Evolutionary conservation across 176 grass and related monocot species (phyloP).

Genomic region (Alloteropsis semialata): DNA sequence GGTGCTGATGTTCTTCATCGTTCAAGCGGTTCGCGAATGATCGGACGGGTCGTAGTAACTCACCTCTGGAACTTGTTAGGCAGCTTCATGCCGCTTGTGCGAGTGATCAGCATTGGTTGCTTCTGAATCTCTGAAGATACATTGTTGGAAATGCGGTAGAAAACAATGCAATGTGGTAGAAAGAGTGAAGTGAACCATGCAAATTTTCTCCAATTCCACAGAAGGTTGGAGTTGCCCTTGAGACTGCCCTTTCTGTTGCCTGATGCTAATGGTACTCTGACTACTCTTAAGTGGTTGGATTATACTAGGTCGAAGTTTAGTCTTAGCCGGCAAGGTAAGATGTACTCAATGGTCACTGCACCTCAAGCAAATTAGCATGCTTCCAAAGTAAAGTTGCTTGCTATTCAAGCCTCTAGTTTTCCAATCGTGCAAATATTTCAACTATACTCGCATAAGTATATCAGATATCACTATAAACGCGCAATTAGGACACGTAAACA

Average conservation of each 20-base stretch:
- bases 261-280: background rate
- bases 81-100: constrained; percentile 5
- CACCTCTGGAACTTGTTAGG: constrained; percentile 24
- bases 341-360: too few species aligned
- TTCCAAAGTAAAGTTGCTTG: background rate
- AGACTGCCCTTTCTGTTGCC: background rate
- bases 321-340: constrained; percentile 5
- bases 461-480: background rate
- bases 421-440: background rate
- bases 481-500: background rate
- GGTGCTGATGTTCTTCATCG: background rate
- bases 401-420: background rate
- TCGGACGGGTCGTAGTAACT: background rate
- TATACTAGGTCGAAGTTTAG: background rate
- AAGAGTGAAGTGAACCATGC: background rate
- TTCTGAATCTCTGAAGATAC: background rate
- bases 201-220: background rate
- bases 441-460: background rate
- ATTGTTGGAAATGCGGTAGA: constrained; percentile 4
- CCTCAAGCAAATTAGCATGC: background rate
- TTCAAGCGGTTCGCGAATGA: background rate
- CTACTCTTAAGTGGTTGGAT: background rate
- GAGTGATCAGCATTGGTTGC: background rate
- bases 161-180: background rate
- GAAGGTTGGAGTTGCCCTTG: background rate